phyloP scores from a whole-genome alignment of 805 yeast species.

The Sungouiella thailandica region DNA sequence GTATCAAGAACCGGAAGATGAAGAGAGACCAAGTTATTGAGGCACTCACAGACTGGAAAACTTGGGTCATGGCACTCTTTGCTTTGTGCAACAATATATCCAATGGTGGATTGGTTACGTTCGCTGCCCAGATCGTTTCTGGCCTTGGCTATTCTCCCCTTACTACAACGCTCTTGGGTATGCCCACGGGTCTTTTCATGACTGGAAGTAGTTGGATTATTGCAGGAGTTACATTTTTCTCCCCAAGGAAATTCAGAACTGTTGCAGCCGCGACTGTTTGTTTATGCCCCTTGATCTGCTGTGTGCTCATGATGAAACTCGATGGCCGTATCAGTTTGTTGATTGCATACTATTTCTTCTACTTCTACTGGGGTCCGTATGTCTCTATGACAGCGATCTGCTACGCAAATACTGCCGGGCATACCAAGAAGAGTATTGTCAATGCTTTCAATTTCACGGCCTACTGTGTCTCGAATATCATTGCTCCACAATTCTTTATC shows the following conservation, averaged over 20 bases:
- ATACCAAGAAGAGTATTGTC: slow-evolving; percentile 27
- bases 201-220: slow-evolving; percentile 16
- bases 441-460: slow-evolving; percentile 32
- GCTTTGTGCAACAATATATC: slow-evolving; percentile 19
- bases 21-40: slow-evolving; percentile 52
- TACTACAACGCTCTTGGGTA: slow-evolving; percentile 20
- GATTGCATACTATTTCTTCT: slow-evolving; percentile 28
- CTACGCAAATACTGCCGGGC: slow-evolving; percentile 26
- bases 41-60: slow-evolving; percentile 44
- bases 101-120: slow-evolving; percentile 22
- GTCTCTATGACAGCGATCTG: slow-evolving; percentile 21
- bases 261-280: slow-evolving; percentile 2
- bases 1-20: slow-evolving; percentile 52
- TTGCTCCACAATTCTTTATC: slow-evolving; percentile 19
- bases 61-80: slow-evolving; percentile 30
- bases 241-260: slow-evolving; percentile 16
- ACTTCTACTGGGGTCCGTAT: slow-evolving; percentile 26
- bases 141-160: slow-evolving; percentile 20
- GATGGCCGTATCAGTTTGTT: slow-evolving; percentile 15
- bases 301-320: slow-evolving; percentile 16
- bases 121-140: slow-evolving; percentile 25
- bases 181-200: slow-evolving; percentile 24
- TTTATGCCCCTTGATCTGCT: slow-evolving; percentile 11
- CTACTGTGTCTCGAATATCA: slow-evolving; percentile 24
- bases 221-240: slow-evolving; percentile 28